Evolutionary conservation across 345 rosid species (phyloP).

Genomic region (Pseudoturritis turrita): DNA sequence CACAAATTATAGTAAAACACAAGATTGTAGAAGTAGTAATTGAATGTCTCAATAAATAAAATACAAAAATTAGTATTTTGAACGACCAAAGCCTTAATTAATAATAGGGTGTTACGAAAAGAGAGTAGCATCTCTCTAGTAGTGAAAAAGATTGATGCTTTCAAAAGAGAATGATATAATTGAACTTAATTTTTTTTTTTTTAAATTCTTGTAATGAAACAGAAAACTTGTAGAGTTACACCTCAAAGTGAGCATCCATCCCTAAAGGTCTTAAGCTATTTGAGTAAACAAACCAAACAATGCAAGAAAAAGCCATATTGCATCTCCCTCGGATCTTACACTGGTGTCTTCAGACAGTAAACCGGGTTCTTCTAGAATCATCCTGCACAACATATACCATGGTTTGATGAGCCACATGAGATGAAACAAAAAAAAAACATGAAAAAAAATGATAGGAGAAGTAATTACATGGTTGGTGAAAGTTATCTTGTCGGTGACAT

Average conservation of each 20-base stretch:
- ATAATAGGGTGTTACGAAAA: neutral
- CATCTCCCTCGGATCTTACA: conserved; percentile 21
- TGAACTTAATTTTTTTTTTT: neutral
- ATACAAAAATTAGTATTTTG: neutral
- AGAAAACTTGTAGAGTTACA: conserved; percentile 22
- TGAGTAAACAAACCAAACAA: conserved; percentile 23
- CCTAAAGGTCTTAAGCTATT: conserved; percentile 20
- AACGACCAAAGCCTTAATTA: neutral
- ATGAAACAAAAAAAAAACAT: neutral
- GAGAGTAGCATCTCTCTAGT: neutral
- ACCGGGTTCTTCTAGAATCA: conserved; percentile 69
- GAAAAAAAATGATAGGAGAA: neutral
- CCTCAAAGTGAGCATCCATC: conserved; percentile 16
- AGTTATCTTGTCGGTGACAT: conserved; percentile 60
- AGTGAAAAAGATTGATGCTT: neutral
- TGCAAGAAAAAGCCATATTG: conserved; percentile 20
- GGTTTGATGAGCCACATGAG: neutral
- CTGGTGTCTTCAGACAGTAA: conserved; percentile 46
- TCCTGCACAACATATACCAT: conserved; percentile 52
- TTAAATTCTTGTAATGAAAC: neutral
- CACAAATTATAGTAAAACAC: no score
- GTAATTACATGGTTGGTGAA: conserved; percentile 77
- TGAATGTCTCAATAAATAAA: no score
- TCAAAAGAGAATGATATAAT: neutral
- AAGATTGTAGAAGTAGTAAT: no score